phyloP scores from a whole-genome alignment of 176 grass and related monocot species.

The Aegilops longissima region DNA sequence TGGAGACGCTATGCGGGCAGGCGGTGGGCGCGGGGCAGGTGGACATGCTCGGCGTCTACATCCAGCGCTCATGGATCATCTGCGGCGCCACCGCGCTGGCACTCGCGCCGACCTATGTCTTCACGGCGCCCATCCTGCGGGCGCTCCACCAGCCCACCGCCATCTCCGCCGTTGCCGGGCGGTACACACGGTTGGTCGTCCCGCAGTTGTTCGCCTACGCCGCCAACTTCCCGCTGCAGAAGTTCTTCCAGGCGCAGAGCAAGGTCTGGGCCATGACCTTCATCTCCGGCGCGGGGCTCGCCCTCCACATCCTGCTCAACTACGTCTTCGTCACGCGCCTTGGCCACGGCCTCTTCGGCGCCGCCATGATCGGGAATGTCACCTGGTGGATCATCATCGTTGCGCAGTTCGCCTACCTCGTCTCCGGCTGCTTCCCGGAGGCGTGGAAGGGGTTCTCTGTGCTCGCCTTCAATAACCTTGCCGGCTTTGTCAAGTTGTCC shows the following conservation, averaged over 20 bases:
- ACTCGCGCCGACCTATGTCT: constrained; percentile 37
- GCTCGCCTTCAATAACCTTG: neutral
- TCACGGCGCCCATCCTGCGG: constrained; percentile 37
- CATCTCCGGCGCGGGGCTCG: constrained; percentile 47
- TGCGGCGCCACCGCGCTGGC: constrained; percentile 26
- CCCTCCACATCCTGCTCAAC: constrained; percentile 45
- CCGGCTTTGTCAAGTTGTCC: neutral
- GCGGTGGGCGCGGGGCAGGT: constrained; percentile 44
- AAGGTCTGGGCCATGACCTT: constrained; percentile 49
- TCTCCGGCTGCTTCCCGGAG: neutral
- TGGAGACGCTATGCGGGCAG: constrained; percentile 85
- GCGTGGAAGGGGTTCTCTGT: neutral
- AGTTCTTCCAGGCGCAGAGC: constrained; percentile 69
- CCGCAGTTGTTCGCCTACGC: constrained; percentile 63
- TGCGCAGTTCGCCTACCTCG: constrained; percentile 6
- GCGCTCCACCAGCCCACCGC: constrained; percentile 36
- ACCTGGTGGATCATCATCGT: constrained; percentile 52
- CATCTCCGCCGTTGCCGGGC: constrained; percentile 32
- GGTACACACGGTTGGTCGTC: constrained; percentile 32
- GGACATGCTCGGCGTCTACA: constrained; percentile 55
- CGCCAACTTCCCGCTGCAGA: constrained; percentile 65
- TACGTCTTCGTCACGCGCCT: constrained; percentile 40
- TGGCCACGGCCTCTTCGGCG: constrained; percentile 29
- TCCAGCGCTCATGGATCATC: constrained; percentile 60
- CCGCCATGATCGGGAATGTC: constrained; percentile 41